phyloP scores from a whole-genome alignment of 2,329 filamentous ascomycete species.

The Fusarium albosuccineum region DNA sequence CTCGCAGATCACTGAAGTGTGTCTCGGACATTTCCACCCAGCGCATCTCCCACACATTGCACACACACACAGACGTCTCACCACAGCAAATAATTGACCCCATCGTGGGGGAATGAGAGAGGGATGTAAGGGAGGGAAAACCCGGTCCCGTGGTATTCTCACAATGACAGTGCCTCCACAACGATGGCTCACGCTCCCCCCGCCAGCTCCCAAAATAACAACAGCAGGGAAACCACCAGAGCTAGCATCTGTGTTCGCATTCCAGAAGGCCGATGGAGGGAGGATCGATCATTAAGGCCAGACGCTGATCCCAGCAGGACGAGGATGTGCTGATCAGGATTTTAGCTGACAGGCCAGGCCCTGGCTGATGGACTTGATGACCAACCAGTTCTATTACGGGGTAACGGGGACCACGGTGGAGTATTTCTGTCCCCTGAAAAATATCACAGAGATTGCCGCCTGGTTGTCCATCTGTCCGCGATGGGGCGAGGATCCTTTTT shows the following conservation, averaged over 20 bases:
- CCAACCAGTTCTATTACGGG: conserved; percentile 1
- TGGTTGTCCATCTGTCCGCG: conserved; percentile 11
- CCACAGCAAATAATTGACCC: conserved; percentile 8
- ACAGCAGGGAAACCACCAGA: conserved; percentile 18
- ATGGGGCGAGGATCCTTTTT: not conserved
- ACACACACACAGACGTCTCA: conserved; percentile 16
- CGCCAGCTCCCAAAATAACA: conserved; percentile 34
- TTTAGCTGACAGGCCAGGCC: conserved; percentile 14
- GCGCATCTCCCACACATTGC: conserved; percentile 6
- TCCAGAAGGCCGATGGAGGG: conserved; percentile 41
- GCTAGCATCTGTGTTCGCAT: conserved; percentile 39
- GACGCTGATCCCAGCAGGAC: conserved; percentile 27
- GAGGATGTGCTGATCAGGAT: conserved; percentile 22
- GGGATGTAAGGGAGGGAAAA: conserved; percentile 5
- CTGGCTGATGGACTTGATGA: conserved; percentile 4
- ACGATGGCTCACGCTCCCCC: conserved; percentile 12
- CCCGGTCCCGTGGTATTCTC: conserved; percentile 3
- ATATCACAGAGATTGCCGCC: conserved; percentile 21
- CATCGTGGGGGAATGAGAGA: conserved; percentile 21
- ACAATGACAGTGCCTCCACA: conserved; percentile 14
- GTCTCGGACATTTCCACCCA: conserved; percentile 37
- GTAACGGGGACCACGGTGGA: conserved; percentile 28
- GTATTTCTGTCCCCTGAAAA: conserved; percentile 27
- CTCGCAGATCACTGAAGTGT: conserved; percentile 34
- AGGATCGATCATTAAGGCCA: conserved; percentile 34